Evolutionary conservation across 371 early-diverging fungal species (phyloP), one percentile per base, ranked within the genome.

Genomic region (Syncephalis plumigaleata): DNA sequence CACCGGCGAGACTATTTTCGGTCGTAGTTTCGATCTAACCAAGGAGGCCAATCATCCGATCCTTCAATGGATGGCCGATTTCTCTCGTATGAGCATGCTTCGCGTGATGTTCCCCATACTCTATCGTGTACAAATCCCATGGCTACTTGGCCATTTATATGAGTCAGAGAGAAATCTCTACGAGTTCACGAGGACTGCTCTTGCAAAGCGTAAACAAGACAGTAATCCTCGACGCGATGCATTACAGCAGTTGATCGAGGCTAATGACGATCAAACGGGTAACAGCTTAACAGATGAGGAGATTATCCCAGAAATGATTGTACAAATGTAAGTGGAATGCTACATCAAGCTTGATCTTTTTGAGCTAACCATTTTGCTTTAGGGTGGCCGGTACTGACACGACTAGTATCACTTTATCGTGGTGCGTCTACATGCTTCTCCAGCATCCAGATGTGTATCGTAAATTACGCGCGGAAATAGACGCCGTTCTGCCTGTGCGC

Each of bases 381-480:
- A 51, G 51, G 31, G 44, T 52, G 25, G 53, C 53, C 15, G 53
- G 53, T 17, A 48, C 42, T 16, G 53, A 44, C 9, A 43, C 53
- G 7, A 44, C 36, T 4, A 37, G 44, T 13, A 42, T 36, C 36
- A 44, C 24, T 9, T 11, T 31, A 11, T 16, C 53, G 13, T 47
- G 46, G 48, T 18, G 17, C 13, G 38, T 48, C 20, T 47, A 47
- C 15, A 5, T 21, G 38, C 21, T 52, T 17, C 3, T 37, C 9
- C 16, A 48, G 36, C 7, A 52, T 42, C 48, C 47, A n/a, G 44
- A 52, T 18, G 31, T 36, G 43, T 16, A 38, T 20, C 8, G 42
- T 11, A 39, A 9, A 44, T 40, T 52, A 2, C 3, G 16, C 23
- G 23, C 43, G n/a, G 53, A 52, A 48, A 15, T 52, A 4, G 44